A percentile compares a stretch with the other conserved stretches of the same genome.
phyloP scores from a whole-genome alignment of 495 filamentous ascomycete genomes.

The Penicillium mononematosum region DNA sequence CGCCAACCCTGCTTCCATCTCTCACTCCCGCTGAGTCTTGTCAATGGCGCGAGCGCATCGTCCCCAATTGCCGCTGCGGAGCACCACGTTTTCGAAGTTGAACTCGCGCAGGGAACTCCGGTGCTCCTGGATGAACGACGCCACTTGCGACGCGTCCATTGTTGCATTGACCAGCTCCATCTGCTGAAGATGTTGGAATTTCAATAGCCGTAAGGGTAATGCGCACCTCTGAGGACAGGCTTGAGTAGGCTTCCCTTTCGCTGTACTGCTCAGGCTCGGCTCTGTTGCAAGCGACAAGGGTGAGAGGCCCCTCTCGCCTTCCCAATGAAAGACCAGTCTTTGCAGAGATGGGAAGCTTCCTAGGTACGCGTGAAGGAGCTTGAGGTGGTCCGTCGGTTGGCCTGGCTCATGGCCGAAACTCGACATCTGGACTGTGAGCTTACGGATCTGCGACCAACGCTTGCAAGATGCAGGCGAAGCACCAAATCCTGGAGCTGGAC shows the following conservation, averaged over 20 bases:
- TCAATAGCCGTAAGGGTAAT: constrained; percentile 39
- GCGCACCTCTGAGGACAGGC: constrained; percentile 14
- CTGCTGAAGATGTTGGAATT: constrained; percentile 57
- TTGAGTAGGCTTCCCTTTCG: constrained; percentile 45
- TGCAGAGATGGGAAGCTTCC: constrained; percentile 61
- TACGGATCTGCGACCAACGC: constrained; percentile 70
- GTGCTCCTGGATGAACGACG: constrained; percentile 59
- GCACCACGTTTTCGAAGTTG: constrained; percentile 65
- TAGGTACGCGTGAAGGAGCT: constrained; percentile 71
- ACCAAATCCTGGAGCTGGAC: constrained; percentile 63
- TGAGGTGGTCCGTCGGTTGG: constrained; percentile 65
- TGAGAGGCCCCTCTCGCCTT: constrained; percentile 62
- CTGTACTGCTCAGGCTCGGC: constrained; percentile 47
- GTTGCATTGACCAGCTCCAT: constrained; percentile 65
- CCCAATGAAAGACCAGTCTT: constrained; percentile 68
- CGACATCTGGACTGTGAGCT: constrained; percentile 66
- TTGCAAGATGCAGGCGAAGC: constrained; percentile 58
- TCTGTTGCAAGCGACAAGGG: constrained; percentile 66
- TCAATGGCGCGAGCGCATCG: constrained; percentile 67
- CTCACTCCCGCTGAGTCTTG: constrained; percentile 51
- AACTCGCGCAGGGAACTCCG: constrained; percentile 63
- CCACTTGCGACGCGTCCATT: constrained; percentile 66
- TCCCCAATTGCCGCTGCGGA: constrained; percentile 72
- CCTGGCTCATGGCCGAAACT: constrained; percentile 56
- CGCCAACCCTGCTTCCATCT: constrained; percentile 46